Base-by-base conservation (phyloP, 768 basidiomycete species). In the Boletus vinaceobasis region DNA sequence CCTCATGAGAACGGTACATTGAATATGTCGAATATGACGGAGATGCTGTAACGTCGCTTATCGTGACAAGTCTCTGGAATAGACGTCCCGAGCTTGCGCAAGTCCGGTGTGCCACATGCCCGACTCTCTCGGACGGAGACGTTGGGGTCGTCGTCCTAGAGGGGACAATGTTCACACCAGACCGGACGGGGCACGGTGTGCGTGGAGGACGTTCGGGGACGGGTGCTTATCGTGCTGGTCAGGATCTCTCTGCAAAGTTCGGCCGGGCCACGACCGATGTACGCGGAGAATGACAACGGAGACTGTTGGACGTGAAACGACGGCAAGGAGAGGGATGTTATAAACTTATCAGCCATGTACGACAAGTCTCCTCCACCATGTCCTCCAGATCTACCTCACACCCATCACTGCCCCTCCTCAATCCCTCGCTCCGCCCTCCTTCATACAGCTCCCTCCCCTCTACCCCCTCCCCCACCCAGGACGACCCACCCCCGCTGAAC, bases 341-440 rank as follows among this genome's bases (percentile, higher is more conserved):
- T 63, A 68, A 49, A 49, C 48, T 23, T 23, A 29, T 36, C 48
- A 29, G 4, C 27, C 37, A 38, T 37, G 48, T 11, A 38, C 23
- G 17, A 11, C 26, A 48, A n/a, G 36, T 14, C 35, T 37, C 36
- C 17, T 54, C 45, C 52, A 49, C 44, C 61, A 76, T 76, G 75
- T 57, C 69, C 64, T 72, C 77, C 36, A 6, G 17, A 10, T 29
- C n/a, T 29, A 1, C n/a, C 57, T 69, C 77, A 57, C 72, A 74
- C 57, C 81, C 85, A 71, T 78, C 83, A 6, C 37, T 19, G 55
- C 80, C 85, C 50, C 77, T 88, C 69, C 77, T 88, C 68, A 66
- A 2, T 2, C 74, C 77, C 43, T 17, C 53, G 5, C 40, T 14
- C 9, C 38, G 10, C 4, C 46, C 55, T 45, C 69, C 77, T 49